These are phyloP conservation scores for Penicillium sp. DNA, from an alignment of 2,329 filamentous ascomycete genomes.

Conservation along the genomic window DNA sequence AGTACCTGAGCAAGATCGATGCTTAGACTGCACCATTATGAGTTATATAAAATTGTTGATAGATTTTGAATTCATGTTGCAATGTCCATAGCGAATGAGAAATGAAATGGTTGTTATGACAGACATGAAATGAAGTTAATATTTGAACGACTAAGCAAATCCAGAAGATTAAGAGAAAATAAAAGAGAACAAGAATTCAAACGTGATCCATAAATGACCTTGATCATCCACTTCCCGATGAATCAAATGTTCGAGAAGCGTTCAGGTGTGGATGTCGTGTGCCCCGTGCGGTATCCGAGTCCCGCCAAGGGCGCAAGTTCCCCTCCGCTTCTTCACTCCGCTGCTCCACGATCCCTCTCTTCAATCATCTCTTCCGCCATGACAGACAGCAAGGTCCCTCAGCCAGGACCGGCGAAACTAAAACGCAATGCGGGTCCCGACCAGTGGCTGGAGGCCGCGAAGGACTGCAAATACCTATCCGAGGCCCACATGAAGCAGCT, in stretches of 20 bases:
- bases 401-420: conserved; percentile 86
- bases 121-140: background rate
- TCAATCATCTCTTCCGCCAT: conserved; percentile 26
- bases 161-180: background rate
- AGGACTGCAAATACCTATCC: conserved; percentile 94
- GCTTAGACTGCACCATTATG: conserved; percentile 4
- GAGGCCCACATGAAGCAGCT: conserved; percentile 98
- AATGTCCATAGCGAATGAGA: conserved; percentile 2
- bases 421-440: conserved; percentile 82
- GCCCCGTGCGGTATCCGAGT: conserved; percentile 16
- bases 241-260: background rate
- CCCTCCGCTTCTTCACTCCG: conserved; percentile 13
- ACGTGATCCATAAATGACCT: background rate
- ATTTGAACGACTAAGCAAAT: background rate
- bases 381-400: conserved; percentile 65
- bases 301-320: conserved; percentile 16
- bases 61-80: background rate
- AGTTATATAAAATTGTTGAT: background rate
- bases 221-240: background rate
- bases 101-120: background rate
- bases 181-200: background rate
- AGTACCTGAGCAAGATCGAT: conserved; percentile 50
- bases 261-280: conserved; percentile 14
- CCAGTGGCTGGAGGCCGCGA: conserved; percentile 95
- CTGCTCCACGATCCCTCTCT: conserved; percentile 1